Base-by-base conservation (phyloP, 306 rosid genomes). In the Citrullus colocynthis region DNA sequence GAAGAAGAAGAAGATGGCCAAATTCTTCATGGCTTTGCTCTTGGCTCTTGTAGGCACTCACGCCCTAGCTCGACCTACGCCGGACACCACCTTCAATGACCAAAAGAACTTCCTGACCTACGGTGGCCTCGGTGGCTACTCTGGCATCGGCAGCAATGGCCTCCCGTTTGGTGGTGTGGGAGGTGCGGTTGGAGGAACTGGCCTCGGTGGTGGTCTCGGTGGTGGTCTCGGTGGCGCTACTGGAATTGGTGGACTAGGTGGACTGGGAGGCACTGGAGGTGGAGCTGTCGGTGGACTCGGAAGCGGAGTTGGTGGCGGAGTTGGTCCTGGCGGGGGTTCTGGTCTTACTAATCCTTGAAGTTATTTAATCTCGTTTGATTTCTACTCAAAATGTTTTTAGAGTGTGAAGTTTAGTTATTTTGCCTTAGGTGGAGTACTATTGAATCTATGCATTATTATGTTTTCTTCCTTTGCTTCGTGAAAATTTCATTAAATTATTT, bases 161-260 rank as follows among this genome's bases (percentile, higher is more conserved):
- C 78, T 88, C 9, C 97, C 97, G 0, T 86, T 85, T 10, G 93
- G 82, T 18, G 98, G 97, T 42, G 41, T 37, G 0, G 94, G 92
- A 0, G 97, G 87, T 1, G 91, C 85, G 12, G 4, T 56, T 7
- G 61, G 61, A 7, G 28, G 30, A 8, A 18, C 2, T 16, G 58
- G 20, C 1, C 42, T 54, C n/a, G 58, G 58, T 17, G 20, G 58
- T 6, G 56, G 56, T 4, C 18, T 51, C 4, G 59, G 59, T 2
- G 58, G 58, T 7, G 20, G 17, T 55, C 57, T 52, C n/a, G 59
- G 59, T 18, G 59, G 59, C 59, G 24, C 24, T 17, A 7, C 59
- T 4, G 59, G 59, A 55, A 17, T 55, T 13, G 59, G 59, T 55
- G 59, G 59, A 52, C 58, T 52, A 52, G 58, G 58, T 52, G 58